Conservation (phyloP, 176 grass and related monocot species). For the Aegilops bicornis region DNA sequence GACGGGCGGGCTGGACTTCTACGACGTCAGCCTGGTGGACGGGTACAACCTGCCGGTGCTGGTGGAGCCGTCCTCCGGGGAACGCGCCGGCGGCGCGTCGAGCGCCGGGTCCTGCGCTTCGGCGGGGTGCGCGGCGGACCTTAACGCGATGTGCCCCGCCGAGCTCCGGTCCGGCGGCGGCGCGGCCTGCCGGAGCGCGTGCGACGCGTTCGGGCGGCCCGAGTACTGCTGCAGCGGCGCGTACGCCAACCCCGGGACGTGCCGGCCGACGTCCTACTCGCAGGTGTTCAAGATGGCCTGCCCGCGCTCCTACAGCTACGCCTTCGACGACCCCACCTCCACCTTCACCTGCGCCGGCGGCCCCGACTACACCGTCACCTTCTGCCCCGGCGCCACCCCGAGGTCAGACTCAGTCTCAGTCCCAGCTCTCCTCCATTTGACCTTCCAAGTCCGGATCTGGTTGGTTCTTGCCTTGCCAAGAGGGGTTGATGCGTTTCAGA, state of each 20-base stretch:
- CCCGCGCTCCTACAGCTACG: constrained; percentile 96
- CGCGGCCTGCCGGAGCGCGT: constrained; percentile 79
- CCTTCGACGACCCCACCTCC: constrained; percentile 89
- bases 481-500: constrained; percentile 18
- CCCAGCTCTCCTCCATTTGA: not conserved
- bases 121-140: constrained; percentile 76
- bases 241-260: constrained; percentile 63
- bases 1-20: constrained; percentile 62
- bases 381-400: constrained; percentile 65
- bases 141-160: constrained; percentile 76
- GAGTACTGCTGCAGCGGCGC: constrained; percentile 91
- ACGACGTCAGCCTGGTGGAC: constrained; percentile 96
- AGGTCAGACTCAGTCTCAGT: constrained; percentile 32
- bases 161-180: constrained; percentile 64
- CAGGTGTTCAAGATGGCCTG: constrained; percentile 88
- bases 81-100: not conserved
- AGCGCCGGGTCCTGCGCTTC: constrained; percentile 42
- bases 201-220: constrained; percentile 70
- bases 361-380: constrained; percentile 71
- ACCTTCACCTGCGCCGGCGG: constrained; percentile 85
- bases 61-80: constrained; percentile 36
- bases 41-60: constrained; percentile 86
- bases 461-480: constrained; percentile 24
- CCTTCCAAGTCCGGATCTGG: not conserved
- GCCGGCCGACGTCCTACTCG: constrained; percentile 72